Conservation (phyloP, 2,329 filamentous ascomycete species). For the Aspergillus sp. region DNA sequence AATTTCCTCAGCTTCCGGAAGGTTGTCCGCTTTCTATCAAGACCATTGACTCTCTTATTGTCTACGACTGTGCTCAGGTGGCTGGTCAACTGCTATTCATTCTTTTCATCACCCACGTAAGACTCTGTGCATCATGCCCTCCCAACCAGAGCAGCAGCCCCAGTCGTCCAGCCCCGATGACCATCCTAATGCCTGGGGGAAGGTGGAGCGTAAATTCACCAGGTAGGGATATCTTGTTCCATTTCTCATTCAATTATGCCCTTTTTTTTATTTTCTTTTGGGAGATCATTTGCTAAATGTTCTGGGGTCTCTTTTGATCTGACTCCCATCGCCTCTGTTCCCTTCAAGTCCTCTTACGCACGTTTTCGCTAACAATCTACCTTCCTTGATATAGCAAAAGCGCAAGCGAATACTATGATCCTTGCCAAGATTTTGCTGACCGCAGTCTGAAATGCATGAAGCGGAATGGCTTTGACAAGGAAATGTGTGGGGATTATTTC, state of each 20-base stretch:
- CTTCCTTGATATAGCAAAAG: conserved; percentile 62
- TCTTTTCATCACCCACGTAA: background rate
- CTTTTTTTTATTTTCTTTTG: no score
- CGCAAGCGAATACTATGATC: conserved; percentile 88
- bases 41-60: background rate
- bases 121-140: conserved; percentile 11
- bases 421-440: conserved; percentile 88
- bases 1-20: background rate
- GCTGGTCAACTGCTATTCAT: no score
- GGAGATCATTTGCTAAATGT: no score
- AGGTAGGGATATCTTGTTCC: conserved; percentile 46
- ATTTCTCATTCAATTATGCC: background rate
- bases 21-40: background rate
- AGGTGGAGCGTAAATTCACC: conserved; percentile 61
- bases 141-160: conserved; percentile 24
- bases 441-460: conserved; percentile 84
- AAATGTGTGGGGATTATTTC: conserved; percentile 95
- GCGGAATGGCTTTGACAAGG: conserved; percentile 79
- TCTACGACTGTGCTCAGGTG: background rate
- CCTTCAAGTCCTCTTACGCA: background rate
- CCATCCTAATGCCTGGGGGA: conserved; percentile 54
- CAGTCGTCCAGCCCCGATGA: conserved; percentile 28
- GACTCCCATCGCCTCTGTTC: no score
- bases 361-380: background rate
- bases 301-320: no score